A percentile compares a stretch with the other conserved stretches of the same genome.
Conservation (phyloP, 495 filamentous ascomycete genomes). For the Aspergillus avenaceus region DNA sequence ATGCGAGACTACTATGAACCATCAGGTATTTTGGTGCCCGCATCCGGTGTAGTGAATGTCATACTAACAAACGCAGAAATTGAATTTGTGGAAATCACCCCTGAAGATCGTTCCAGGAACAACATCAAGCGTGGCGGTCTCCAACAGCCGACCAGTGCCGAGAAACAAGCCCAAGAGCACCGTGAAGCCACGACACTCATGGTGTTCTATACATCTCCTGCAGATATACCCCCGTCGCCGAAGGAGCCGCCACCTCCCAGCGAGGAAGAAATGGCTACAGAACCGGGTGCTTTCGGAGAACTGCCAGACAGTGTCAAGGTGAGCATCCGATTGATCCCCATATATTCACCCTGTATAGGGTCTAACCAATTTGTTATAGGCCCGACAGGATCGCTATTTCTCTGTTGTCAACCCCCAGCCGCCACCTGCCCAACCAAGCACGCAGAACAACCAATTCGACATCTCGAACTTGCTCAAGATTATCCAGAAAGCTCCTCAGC, state of each 20-base stretch:
- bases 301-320: constrained; percentile 46
- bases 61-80: constrained; percentile 37
- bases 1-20: constrained; percentile 42
- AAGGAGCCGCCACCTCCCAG: constrained; percentile 60
- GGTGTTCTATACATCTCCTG: constrained; percentile 68
- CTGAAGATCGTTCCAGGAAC: constrained; percentile 47
- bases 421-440: constrained; percentile 20
- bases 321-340: constrained; percentile 5
- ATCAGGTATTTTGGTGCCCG: constrained; percentile 27
- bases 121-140: constrained; percentile 63
- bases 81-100: constrained; percentile 53
- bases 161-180: constrained; percentile 63
- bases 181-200: constrained; percentile 78
- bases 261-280: constrained; percentile 29
- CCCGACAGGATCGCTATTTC: constrained; percentile 44
- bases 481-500: constrained; percentile 33
- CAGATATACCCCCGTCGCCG: constrained; percentile 74
- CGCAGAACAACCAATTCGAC: constrained; percentile 34
- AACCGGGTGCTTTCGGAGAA: constrained; percentile 44
- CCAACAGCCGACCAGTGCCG: constrained; percentile 53
- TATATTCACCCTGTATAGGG: not conserved
- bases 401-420: constrained; percentile 35
- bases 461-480: constrained; percentile 46
- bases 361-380: constrained; percentile 21
- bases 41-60: not conserved